Evolutionary conservation across 2,329 filamentous ascomycete genomes (phyloP).

Genomic region (Colletotrichum viniferum): DNA sequence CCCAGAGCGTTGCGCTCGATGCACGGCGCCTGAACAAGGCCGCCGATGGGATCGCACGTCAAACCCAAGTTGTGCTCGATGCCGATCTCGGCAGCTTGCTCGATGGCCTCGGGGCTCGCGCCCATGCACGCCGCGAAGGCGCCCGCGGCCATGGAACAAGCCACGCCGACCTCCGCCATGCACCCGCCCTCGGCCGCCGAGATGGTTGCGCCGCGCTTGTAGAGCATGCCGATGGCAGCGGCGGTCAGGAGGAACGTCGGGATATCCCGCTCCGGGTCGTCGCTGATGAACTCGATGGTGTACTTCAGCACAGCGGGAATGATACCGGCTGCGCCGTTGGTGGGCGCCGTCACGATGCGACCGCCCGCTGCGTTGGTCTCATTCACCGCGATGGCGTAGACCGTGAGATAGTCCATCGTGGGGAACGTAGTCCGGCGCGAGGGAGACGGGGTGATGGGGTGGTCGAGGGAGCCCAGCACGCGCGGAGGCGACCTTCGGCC

Average conservation of each 20-base stretch:
- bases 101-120: conserved; percentile 52
- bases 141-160: conserved; percentile 56
- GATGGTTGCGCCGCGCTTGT: conserved; percentile 57
- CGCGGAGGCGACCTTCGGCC: conserved; percentile 40
- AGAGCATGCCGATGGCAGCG: conserved; percentile 56
- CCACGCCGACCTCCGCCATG: conserved; percentile 59
- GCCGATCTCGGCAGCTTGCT: conserved; percentile 56
- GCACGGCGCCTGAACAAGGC: conserved; percentile 54
- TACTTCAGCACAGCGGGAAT: conserved; percentile 57
- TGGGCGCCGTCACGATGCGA: conserved; percentile 55
- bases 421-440: conserved; percentile 51
- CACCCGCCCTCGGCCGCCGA: conserved; percentile 56
- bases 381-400: conserved; percentile 57
- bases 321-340: conserved; percentile 55
- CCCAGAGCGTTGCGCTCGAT: conserved; percentile 56
- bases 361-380: conserved; percentile 57
- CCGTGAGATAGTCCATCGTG: conserved; percentile 54
- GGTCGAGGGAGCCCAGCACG: conserved; percentile 48
- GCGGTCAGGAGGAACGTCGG: conserved; percentile 54
- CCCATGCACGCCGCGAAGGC: conserved; percentile 58
- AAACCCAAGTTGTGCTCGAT: conserved; percentile 57
- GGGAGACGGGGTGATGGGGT: conserved; percentile 51
- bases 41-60: conserved; percentile 55
- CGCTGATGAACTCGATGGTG: conserved; percentile 53
- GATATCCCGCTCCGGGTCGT: conserved; percentile 53